Percentiles rank a stretch among this genome's conserved stretches.
Evolutionary conservation across 2,329 filamentous ascomycete species (phyloP).

Genomic region (Apiospora pterosperma): DNA sequence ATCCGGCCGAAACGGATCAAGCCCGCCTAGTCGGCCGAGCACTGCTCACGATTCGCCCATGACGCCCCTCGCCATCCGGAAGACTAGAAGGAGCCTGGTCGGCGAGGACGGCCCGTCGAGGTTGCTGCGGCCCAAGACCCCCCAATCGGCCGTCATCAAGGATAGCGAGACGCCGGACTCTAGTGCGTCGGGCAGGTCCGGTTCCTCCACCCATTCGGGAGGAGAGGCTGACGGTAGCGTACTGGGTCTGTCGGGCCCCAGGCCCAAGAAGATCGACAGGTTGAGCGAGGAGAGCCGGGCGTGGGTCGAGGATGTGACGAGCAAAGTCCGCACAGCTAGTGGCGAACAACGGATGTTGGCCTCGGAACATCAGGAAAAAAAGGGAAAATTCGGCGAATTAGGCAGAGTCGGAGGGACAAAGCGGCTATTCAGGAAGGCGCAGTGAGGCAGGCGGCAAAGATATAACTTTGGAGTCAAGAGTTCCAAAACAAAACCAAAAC

Average conservation of each 20-base stretch:
- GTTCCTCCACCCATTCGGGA: constrained; percentile 48
- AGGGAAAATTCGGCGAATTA: constrained; percentile 61
- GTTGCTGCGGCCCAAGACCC: constrained; percentile 37
- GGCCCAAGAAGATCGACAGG: constrained; percentile 58
- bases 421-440: constrained; percentile 55
- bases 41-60: constrained; percentile 36
- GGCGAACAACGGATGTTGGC: constrained; percentile 43
- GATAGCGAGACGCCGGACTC: constrained; percentile 41
- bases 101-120: constrained; percentile 25
- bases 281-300: constrained; percentile 71
- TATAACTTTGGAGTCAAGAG: no score
- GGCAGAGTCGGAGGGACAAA: constrained; percentile 71
- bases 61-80: constrained; percentile 51
- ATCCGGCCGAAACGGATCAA: constrained; percentile 33
- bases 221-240: constrained; percentile 59
- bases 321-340: constrained; percentile 71
- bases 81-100: constrained; percentile 45
- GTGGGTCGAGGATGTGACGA: constrained; percentile 82
- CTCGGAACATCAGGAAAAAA: constrained; percentile 23
- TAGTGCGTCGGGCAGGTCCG: constrained; percentile 42
- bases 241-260: constrained; percentile 69
- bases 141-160: constrained; percentile 29
- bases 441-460: background rate
- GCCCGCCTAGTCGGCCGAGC: constrained; percentile 37
- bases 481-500: no score